phyloP scores from a whole-genome alignment of 257 asterid species.

The Przewalskia tangutica region DNA sequence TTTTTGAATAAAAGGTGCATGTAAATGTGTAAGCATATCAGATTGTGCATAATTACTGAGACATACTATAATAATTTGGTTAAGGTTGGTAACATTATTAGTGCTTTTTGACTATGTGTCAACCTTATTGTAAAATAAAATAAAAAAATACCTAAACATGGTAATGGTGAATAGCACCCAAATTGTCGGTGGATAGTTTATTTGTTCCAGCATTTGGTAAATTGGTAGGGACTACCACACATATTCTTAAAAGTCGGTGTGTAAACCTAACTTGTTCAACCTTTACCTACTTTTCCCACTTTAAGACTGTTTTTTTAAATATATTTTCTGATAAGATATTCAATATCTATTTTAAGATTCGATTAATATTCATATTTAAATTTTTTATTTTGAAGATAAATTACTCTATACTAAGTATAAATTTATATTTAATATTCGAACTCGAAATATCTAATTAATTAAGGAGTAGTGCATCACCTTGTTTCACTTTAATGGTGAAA shows the following conservation, averaged over 20 bases:
- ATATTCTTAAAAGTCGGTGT: neutral
- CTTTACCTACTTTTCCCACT: neutral
- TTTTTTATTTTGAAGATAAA: neutral
- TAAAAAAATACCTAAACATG: neutral
- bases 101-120: neutral
- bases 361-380: neutral
- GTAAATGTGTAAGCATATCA: neutral
- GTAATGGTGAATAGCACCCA: neutral
- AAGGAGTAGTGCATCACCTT: too few species aligned
- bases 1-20: neutral
- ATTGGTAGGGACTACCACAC: neutral
- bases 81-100: neutral
- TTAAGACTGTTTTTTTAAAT: neutral
- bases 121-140: neutral
- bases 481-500: too few species aligned
- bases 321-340: too few species aligned
- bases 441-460: neutral
- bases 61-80: neutral
- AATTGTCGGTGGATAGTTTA: neutral
- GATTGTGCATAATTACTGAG: neutral
- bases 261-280: neutral
- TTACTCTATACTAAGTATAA: too few species aligned
- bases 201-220: neutral
- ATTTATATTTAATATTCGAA: too few species aligned
- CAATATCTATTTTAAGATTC: neutral